Evolutionary conservation across 1,284 basidiomycete species (phyloP).

Genomic region (Ceratobasidium sp.): DNA sequence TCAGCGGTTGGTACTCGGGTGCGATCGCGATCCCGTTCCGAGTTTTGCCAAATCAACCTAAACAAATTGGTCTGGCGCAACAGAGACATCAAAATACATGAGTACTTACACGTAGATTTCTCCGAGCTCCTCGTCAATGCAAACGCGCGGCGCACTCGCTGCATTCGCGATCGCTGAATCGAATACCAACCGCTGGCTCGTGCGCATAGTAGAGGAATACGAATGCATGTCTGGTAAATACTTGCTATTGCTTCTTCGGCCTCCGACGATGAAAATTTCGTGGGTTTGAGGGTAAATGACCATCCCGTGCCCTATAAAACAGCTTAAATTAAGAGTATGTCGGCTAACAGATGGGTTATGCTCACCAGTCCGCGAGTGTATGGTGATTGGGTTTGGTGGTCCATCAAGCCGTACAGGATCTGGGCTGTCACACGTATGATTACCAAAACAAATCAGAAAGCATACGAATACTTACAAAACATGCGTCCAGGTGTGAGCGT

Average conservation of each 20-base stretch:
- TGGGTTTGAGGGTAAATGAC: constrained; percentile 71
- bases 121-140: constrained; percentile 70
- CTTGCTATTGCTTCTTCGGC: constrained; percentile 70
- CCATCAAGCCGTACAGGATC: constrained; percentile 41
- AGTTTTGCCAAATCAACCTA: constrained; percentile 35
- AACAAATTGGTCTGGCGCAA: background rate
- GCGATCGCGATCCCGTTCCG: constrained; percentile 26
- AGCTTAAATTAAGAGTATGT: too few relatives aligned
- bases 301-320: constrained; percentile 76
- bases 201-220: constrained; percentile 71
- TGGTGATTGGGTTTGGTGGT: constrained; percentile 50
- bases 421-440: constrained; percentile 38
- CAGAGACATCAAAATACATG: background rate
- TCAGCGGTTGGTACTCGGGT: background rate
- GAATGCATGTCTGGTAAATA: constrained; percentile 80
- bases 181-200: constrained; percentile 71
- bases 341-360: background rate
- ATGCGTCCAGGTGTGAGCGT: constrained; percentile 71
- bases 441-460: constrained; percentile 28
- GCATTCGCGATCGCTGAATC: constrained; percentile 72
- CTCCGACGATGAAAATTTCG: constrained; percentile 76
- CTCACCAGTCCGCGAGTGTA: constrained; percentile 73
- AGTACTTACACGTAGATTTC: constrained; percentile 78
- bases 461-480: constrained; percentile 66
- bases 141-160: constrained; percentile 76